Evolutionary conservation across 441 rosid genomes (phyloP).

Genomic region (Sinapis alba): DNA sequence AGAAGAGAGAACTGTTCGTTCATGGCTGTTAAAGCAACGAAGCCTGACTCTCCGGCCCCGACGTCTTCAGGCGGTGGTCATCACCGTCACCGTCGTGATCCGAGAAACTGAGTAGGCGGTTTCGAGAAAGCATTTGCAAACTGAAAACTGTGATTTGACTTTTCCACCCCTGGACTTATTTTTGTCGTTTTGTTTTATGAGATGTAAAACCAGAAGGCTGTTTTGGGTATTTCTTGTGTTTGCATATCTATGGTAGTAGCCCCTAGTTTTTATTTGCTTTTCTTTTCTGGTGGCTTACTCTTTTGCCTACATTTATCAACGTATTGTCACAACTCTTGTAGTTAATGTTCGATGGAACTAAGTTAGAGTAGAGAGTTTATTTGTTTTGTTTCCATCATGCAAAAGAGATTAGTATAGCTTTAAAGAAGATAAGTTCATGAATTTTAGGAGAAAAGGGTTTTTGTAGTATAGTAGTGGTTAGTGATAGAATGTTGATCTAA

Average conservation of each 20-base stretch:
- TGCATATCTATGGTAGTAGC: slow-evolving; percentile 18
- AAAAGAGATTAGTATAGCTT: background rate
- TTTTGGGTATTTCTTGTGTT: slow-evolving; percentile 7
- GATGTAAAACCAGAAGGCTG: slow-evolving; percentile 38
- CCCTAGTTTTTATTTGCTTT: background rate
- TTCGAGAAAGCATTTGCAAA: slow-evolving; percentile 32
- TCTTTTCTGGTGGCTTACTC: background rate
- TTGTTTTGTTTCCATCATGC: slow-evolving; percentile 4
- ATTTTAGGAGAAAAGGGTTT: background rate
- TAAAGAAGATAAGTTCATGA: background rate
- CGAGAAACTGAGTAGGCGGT: slow-evolving; percentile 62
- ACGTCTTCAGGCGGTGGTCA: slow-evolving; percentile 29
- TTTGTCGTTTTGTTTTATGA: slow-evolving; percentile 35
- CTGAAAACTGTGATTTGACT: slow-evolving; percentile 3
- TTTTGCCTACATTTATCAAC: slow-evolving; percentile 17
- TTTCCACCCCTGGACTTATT: slow-evolving; percentile 26
- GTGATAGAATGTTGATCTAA: slow-evolving; percentile 19
- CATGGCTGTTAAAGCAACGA: slow-evolving; percentile 43
- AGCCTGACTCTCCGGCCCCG: slow-evolving; percentile 38
- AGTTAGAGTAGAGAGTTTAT: background rate
- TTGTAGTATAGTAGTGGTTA: slow-evolving; percentile 7
- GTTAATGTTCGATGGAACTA: slow-evolving; percentile 19
- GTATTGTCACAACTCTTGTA: background rate
- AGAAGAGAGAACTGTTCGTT: slow-evolving; percentile 54
- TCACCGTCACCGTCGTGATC: slow-evolving; percentile 47